Percentiles rank a stretch among this genome's conserved stretches.
These are phyloP conservation scores for Discostella stelligeroides DNA, from an alignment of 108 stramenopile genomes.

Conservation along the genomic window DNA sequence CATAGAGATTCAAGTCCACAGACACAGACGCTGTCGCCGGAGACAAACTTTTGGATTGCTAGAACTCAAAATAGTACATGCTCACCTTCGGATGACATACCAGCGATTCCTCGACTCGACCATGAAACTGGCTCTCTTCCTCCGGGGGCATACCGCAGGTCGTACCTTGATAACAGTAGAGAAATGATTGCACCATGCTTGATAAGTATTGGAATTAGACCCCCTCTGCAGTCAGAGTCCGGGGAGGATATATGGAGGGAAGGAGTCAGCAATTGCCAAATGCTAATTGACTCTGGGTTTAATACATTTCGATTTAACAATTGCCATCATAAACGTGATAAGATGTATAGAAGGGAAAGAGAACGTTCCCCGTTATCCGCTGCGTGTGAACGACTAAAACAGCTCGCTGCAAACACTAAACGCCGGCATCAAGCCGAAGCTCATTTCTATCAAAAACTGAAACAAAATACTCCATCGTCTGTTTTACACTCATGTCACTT, in stretches of 20 bases:
- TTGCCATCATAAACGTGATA: conserved; percentile 1
- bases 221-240: conserved; percentile 7
- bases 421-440: conserved; percentile 42
- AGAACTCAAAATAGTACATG: conserved; percentile 15
- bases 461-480: conserved; percentile 55
- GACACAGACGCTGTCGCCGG: conserved; percentile 45
- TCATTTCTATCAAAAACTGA: conserved; percentile 46
- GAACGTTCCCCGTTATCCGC: conserved; percentile 1
- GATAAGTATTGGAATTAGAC: conserved; percentile 20
- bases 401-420: neutral
- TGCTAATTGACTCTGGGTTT: conserved; percentile 72
- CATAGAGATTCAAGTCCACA: conserved; percentile 7
- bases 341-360: conserved; percentile 1
- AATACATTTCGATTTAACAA: conserved; percentile 52
- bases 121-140: conserved; percentile 40
- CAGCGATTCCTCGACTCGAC: conserved; percentile 29
- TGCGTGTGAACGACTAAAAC: conserved; percentile 7
- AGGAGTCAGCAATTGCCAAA: conserved; percentile 45
- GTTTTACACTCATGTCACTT: conserved; percentile 52
- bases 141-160: conserved; percentile 34
- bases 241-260: conserved; percentile 35
- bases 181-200: conserved; percentile 19
- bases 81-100: conserved; percentile 16
- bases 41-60: conserved; percentile 43
- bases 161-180: conserved; percentile 10